Conservation (phyloP, 768 basidiomycete species). For the Sporobolomyces roseus region DNA sequence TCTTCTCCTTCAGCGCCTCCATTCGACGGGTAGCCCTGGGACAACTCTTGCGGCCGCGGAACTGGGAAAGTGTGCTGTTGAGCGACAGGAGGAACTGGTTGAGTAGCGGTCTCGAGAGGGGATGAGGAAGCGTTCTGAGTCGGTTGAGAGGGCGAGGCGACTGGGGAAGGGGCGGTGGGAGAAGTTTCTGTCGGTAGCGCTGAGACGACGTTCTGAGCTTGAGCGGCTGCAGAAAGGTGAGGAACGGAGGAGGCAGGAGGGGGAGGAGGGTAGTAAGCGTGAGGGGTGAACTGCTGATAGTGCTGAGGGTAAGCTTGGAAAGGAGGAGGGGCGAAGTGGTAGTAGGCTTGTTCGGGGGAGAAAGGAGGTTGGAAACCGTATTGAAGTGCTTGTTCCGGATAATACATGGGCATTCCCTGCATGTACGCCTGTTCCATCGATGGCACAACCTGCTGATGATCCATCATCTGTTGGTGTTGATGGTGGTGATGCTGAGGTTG, state of each 20-base stretch:
- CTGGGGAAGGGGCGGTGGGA: neutral
- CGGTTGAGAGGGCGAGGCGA: neutral
- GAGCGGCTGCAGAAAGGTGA: neutral
- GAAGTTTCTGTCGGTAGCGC: neutral
- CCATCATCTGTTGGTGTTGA: constrained; percentile 2
- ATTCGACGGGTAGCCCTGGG: too few relatives aligned
- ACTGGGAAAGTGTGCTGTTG: too few relatives aligned
- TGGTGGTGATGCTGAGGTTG: constrained; percentile 9
- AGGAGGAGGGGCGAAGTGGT: constrained; percentile 18
- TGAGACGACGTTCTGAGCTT: neutral
- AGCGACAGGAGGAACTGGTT: too few relatives aligned
- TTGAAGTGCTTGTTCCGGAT: constrained; percentile 23
- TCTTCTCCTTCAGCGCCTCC: too few relatives aligned
- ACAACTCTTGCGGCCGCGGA: too few relatives aligned
- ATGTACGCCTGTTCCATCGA: constrained; percentile 12
- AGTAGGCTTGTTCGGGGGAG: constrained; percentile 8
- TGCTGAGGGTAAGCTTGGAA: constrained; percentile 27
- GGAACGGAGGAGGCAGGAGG: constrained; percentile 18
- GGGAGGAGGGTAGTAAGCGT: constrained; percentile 22
- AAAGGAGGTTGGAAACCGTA: constrained; percentile 36
- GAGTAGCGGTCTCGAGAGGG: too few relatives aligned
- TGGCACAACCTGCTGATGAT: too few relatives aligned
- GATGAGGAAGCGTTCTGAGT: too few relatives aligned
- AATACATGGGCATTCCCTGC: constrained; percentile 34
- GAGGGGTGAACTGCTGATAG: constrained; percentile 19